Percentiles rank a stretch among this genome's conserved stretches.
Evolutionary conservation across 306 rosid genomes (phyloP).

Genomic region (Ormosia semicastrata): DNA sequence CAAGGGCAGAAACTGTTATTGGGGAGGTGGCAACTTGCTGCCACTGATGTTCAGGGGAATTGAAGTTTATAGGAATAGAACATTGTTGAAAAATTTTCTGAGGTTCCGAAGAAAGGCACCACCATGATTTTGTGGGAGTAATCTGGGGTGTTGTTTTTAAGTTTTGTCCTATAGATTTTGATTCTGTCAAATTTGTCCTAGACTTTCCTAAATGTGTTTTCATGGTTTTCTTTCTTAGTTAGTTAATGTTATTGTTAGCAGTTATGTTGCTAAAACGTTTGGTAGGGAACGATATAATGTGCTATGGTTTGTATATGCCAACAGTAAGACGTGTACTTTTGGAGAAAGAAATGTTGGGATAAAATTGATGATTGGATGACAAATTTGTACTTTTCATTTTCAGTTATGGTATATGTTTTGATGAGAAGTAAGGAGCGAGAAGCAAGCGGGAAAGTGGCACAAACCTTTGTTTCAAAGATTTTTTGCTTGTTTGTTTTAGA

Average conservation of each 20-base stretch:
- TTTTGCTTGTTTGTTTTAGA: too few relatives aligned
- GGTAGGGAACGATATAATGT: neutral
- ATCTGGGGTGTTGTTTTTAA: neutral
- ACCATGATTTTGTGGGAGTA: neutral
- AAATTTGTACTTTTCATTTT: neutral
- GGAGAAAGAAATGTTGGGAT: neutral
- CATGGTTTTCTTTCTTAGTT: neutral
- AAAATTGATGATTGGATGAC: neutral
- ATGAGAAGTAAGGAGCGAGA: too few relatives aligned
- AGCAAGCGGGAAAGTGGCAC: too few relatives aligned
- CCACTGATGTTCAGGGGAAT: constrained; percentile 10
- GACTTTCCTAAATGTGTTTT: neutral
- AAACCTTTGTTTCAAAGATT: too few relatives aligned
- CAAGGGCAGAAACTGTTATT: constrained; percentile 1
- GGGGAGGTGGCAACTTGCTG: neutral
- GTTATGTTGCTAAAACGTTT: neutral
- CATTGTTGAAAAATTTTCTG: neutral
- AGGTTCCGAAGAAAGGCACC: neutral
- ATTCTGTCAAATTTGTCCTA: neutral
- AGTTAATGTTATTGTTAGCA: neutral
- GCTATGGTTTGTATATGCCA: neutral
- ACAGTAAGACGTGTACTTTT: too few relatives aligned
- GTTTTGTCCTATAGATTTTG: neutral
- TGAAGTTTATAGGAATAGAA: neutral
- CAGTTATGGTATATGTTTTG: neutral